Conservation (phyloP, 129 eudicot species). For the Helianthus tuberosus region DNA sequence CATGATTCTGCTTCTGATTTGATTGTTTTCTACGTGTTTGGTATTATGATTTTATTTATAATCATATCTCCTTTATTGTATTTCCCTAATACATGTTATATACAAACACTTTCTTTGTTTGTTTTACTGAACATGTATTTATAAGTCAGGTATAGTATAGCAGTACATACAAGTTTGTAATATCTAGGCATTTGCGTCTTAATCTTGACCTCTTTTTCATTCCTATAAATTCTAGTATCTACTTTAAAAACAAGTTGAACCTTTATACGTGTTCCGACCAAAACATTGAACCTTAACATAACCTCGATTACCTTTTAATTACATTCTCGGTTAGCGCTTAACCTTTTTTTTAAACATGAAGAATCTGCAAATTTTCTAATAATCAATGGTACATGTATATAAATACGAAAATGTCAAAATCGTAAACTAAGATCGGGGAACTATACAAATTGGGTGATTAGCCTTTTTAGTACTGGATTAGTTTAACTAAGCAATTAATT, state of each 20-base stretch:
- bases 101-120: not conserved
- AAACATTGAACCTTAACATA: not conserved
- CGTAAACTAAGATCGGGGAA: not conserved
- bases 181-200: not conserved
- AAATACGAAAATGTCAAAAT: not conserved
- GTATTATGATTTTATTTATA: not conserved
- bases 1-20: not conserved
- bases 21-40: not conserved
- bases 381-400: not conserved
- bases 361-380: not conserved
- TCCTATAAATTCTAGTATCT: not conserved
- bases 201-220: not conserved
- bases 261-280: not conserved
- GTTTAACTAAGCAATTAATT: not conserved
- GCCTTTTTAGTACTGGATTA: not conserved
- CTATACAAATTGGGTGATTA: not conserved
- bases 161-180: constrained; percentile 4
- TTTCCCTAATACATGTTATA: not conserved
- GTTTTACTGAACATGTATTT: not conserved
- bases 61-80: not conserved
- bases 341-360: not conserved
- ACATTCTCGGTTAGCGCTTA: not conserved
- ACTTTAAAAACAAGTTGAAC: not conserved
- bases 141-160: not conserved
- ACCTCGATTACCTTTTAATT: not conserved